A percentile compares a stretch with the other conserved stretches of the same genome.
phyloP scores from a whole-genome alignment of 768 basidiomycete genomes.

The Pleurotus sapidus region DNA sequence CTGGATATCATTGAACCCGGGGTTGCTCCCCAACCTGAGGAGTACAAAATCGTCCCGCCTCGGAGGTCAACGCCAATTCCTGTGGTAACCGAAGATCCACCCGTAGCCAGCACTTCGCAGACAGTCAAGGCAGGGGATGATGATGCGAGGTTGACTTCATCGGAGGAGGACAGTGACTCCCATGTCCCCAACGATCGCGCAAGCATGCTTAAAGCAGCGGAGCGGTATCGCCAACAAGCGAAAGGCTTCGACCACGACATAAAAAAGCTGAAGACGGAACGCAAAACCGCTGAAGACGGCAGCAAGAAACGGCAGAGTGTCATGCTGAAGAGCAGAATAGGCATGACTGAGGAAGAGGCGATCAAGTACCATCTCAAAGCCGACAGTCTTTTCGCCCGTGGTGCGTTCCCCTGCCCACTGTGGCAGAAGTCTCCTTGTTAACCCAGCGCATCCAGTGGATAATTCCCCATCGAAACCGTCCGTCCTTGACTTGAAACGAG shows the following conservation, averaged over 20 bases:
- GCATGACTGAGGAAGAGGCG: neutral
- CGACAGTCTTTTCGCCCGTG: neutral
- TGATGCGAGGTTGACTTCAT: neutral
- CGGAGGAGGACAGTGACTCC: constrained; percentile 1
- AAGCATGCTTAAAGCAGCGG: neutral
- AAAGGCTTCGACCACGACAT: neutral
- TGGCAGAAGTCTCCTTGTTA: neutral
- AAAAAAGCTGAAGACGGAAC: neutral
- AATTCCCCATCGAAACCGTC: neutral
- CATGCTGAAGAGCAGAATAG: neutral
- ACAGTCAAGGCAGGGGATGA: neutral
- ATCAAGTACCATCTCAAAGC: constrained; percentile 1
- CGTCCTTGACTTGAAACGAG: neutral
- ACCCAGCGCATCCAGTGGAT: neutral
- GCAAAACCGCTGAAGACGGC: neutral
- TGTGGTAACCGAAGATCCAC: neutral
- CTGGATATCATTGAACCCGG: neutral
- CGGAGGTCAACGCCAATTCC: neutral
- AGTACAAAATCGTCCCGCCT: neutral
- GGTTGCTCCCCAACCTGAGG: neutral
- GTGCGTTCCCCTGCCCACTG: neutral
- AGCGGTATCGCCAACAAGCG: neutral
- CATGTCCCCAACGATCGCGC: neutral
- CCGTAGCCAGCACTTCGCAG: neutral
- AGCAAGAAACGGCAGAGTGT: neutral